Conservation (phyloP, 805 yeast genomes). For the Ogataea philodendri region DNA sequence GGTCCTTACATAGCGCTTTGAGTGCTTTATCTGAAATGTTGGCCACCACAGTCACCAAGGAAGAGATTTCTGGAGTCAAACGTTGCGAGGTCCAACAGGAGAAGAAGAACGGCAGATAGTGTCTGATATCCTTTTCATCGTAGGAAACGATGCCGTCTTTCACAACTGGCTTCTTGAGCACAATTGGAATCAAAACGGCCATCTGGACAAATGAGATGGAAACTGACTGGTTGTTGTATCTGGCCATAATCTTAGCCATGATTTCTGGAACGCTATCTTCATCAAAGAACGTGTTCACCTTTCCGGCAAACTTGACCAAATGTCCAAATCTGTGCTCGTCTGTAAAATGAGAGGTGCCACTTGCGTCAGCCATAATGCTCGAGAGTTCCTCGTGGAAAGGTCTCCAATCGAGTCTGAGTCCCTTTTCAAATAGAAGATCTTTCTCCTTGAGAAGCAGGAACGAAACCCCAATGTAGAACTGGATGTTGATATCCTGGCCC, state of each 20-base stretch:
- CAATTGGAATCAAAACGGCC: constrained; percentile 51
- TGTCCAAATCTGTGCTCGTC: constrained; percentile 50
- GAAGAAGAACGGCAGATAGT: constrained; percentile 64
- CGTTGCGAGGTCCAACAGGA: constrained; percentile 66
- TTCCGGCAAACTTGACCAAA: constrained; percentile 50
- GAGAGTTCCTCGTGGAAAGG: constrained; percentile 40
- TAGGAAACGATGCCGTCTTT: constrained; percentile 21
- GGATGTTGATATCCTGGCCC: constrained; percentile 64
- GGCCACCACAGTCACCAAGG: constrained; percentile 63
- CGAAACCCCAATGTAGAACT: constrained; percentile 61
- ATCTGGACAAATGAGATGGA: constrained; percentile 50
- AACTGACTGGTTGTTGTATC: constrained; percentile 54
- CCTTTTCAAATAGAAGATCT: constrained; percentile 37
- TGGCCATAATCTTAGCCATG: constrained; percentile 49
- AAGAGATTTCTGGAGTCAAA: constrained; percentile 52
- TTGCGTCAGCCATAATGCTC: constrained; percentile 44
- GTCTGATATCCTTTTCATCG: constrained; percentile 32
- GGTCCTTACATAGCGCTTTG: constrained; percentile 30
- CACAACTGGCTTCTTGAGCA: constrained; percentile 30
- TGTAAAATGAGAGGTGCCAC: constrained; percentile 44
- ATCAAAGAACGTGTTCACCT: constrained; percentile 55
- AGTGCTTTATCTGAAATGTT: constrained; percentile 53
- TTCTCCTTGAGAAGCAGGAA: constrained; percentile 53
- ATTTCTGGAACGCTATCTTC: constrained; percentile 46
- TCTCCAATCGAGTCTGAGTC: constrained; percentile 51